These are phyloP conservation scores for Coemansia sp. DNA, from an alignment of 192 early-diverging fungal genomes.

Conservation along the genomic window DNA sequence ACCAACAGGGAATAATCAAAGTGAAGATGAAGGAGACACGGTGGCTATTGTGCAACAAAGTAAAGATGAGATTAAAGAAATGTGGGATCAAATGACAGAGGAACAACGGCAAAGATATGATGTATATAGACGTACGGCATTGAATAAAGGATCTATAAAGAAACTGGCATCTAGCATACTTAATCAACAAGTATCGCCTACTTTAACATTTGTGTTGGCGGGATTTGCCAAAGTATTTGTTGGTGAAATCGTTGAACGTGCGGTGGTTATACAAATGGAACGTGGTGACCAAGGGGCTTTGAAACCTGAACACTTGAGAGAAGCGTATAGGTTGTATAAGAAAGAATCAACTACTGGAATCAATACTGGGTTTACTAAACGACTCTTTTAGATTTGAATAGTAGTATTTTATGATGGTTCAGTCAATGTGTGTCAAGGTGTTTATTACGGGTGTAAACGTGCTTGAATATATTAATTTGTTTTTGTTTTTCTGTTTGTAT, in stretches of 20 bases:
- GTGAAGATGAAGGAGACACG: no score
- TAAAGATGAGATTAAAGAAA: conserved; percentile 36
- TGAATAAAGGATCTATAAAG: conserved; percentile 74
- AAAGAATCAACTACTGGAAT: conserved; percentile 29
- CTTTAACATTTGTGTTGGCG: conserved; percentile 76
- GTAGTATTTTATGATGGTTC: no score
- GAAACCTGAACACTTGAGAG: conserved; percentile 80
- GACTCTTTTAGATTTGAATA: conserved; percentile 44
- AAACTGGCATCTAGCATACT: conserved; percentile 63
- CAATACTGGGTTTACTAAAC: conserved; percentile 26
- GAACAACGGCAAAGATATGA: conserved; percentile 78
- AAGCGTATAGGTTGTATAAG: conserved; percentile 77
- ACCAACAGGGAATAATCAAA: no score
- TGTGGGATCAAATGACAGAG: conserved; percentile 50
- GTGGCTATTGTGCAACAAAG: conserved; percentile 32
- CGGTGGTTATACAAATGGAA: conserved; percentile 75
- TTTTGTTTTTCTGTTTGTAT: no score
- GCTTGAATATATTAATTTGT: no score
- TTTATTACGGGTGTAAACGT: no score
- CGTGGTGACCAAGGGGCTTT: conserved; percentile 71
- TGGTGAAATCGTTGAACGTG: conserved; percentile 83
- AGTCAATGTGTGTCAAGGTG: no score
- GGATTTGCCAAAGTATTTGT: conserved; percentile 92
- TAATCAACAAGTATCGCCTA: conserved; percentile 69
- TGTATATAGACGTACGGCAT: conserved; percentile 71